Percentiles rank a stretch among this genome's conserved stretches.
Evolutionary conservation across 768 basidiomycete genomes (phyloP).

Genomic region (Astraeus odoratus): DNA sequence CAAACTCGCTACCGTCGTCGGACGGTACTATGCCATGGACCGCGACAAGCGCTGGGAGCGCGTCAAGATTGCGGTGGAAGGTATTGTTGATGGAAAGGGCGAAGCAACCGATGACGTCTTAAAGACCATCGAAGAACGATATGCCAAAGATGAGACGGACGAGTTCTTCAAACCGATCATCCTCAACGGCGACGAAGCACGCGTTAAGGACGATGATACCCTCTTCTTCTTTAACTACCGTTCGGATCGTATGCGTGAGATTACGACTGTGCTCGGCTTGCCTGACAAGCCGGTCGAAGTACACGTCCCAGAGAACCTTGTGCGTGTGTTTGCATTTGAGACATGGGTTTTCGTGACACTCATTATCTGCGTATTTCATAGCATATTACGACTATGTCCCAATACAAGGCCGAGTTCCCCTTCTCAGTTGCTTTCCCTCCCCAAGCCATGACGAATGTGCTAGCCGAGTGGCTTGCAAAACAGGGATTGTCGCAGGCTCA

Average conservation of each 20-base stretch:
- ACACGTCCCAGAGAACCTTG: conserved; percentile 72
- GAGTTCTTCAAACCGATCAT: conserved; percentile 97
- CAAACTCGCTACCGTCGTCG: conserved; percentile 77
- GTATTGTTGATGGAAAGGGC: conserved; percentile 65
- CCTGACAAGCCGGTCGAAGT: conserved; percentile 83
- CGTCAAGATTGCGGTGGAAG: conserved; percentile 83
- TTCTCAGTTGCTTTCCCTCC: conserved; percentile 93
- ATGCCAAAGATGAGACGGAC: conserved; percentile 82
- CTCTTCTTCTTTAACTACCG: conserved; percentile 97
- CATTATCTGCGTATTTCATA: conserved; percentile 17
- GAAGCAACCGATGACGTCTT: conserved; percentile 53
- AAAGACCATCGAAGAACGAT: conserved; percentile 63
- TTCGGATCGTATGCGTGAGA: conserved; percentile 93
- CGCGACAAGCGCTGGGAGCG: conserved; percentile 96
- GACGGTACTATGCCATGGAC: conserved; percentile 96
- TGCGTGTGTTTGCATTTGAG: conserved; percentile 40
- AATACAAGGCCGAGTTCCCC: conserved; percentile 86
- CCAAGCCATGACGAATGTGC: conserved; percentile 87
- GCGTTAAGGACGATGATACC: conserved; percentile 84
- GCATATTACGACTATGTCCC: conserved; percentile 91
- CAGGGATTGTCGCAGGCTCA: conserved; percentile 81
- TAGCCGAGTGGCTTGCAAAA: conserved; percentile 85
- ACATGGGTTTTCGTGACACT: neutral
- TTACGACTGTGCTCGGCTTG: conserved; percentile 71
- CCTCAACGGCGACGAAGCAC: conserved; percentile 67